Base-by-base conservation (phyloP, 1,284 basidiomycete species). In the Papiliotrema fonsecae region DNA sequence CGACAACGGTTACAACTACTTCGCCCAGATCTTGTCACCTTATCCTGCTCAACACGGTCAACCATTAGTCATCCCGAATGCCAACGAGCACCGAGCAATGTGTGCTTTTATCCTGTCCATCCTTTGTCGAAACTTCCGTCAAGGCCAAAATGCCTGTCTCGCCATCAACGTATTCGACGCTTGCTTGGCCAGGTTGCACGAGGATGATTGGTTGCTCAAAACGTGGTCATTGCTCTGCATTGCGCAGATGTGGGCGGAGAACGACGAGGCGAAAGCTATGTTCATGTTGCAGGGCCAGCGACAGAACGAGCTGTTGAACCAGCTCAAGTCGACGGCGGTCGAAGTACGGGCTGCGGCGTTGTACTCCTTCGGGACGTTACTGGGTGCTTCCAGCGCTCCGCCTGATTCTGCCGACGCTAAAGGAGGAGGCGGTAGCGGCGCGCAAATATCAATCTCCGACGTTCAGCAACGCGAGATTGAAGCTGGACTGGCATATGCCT, bases 11-110 rank as follows among this genome's bases (percentile, higher is more conserved):
- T 92, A 86, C 77, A 84, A 84, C 59, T 96, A 96, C 69, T 97
- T 97, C 64, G 84, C 89, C 16, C 82, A 83, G 36, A 73, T 93
- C 27, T 79, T 94, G 13, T 81, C 82, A 1, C 73, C 76, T 13
- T 64, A 64, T 35, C 64, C 69, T 1, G 60, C 61, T n/a, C 55
- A 51, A 13, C n/a, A n/a, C n/a, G 65, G 65, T n/a, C 51, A 58
- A 16, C 70, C 62, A 6, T 57, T 73, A 26, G 77, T 83, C 27
- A 82, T 97, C 25, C 90, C 92, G 0, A 97, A 98, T 72, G 84
- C 86, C 43, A 88, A 89, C 14, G 94, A 98, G 72, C 93, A 98
- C 72, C 89, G 92, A 52, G 94, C 94, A 0, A 98, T 98, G 94
- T 98, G 93, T 67, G 90, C 92, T 0, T 98, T 97, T 75, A 93